Evolutionary conservation across 495 filamentous ascomycete species (phyloP).

Genomic region (Lepidopterella palustris): DNA sequence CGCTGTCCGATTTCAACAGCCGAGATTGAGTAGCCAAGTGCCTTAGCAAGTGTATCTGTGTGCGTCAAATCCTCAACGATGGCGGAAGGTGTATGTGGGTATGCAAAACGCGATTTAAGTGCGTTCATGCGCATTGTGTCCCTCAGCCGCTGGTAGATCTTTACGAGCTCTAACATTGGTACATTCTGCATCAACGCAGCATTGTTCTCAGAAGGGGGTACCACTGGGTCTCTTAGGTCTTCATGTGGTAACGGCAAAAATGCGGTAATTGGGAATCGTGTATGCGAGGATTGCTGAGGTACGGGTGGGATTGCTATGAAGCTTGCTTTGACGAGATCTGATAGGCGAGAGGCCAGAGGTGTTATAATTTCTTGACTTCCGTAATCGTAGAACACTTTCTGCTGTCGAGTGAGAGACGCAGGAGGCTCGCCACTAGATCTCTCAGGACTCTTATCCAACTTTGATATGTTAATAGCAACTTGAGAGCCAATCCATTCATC

Average conservation of each 20-base stretch:
- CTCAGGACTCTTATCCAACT: slow-evolving; percentile 37
- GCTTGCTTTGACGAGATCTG: slow-evolving; percentile 19
- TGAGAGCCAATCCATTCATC: slow-evolving; percentile 53
- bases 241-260: slow-evolving; percentile 36
- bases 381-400: slow-evolving; percentile 48
- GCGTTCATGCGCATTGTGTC: slow-evolving; percentile 70
- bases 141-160: slow-evolving; percentile 71
- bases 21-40: slow-evolving; percentile 83
- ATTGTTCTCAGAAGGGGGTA: slow-evolving; percentile 14
- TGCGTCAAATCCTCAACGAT: slow-evolving; percentile 47
- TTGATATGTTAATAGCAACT: slow-evolving; percentile 39
- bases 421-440: slow-evolving; percentile 5
- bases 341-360: slow-evolving; percentile 54
- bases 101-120: slow-evolving; percentile 48
- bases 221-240: slow-evolving; percentile 23
- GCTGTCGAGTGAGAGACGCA: not conserved
- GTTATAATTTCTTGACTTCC: slow-evolving; percentile 53
- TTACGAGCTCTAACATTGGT: slow-evolving; percentile 55
- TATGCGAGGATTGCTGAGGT: slow-evolving; percentile 9
- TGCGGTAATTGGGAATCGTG: slow-evolving; percentile 45
- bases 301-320: slow-evolving; percentile 7
- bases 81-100: slow-evolving; percentile 32
- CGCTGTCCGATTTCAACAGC: slow-evolving; percentile 89
- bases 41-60: slow-evolving; percentile 62
- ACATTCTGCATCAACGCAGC: slow-evolving; percentile 1